Base-by-base conservation (phyloP, 73 alveolate genomes). In the Tetrahymena malaccensis region DNA sequence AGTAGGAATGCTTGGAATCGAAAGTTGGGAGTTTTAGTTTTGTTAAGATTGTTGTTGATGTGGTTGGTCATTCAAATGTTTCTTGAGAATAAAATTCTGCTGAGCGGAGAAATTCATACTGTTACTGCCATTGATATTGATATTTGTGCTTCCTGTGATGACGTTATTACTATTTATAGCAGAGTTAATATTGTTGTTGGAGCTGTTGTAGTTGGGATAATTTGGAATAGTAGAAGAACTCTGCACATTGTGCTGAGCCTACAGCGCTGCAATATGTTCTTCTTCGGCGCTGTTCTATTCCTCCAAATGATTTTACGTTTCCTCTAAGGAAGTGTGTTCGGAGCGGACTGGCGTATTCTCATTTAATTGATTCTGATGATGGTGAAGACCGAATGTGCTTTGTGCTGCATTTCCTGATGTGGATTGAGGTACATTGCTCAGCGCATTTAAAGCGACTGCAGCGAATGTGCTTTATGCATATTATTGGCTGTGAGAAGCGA, bases 161-260 rank as follows among this genome's bases (percentile, higher is more conserved):
- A 31, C 89, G 89, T 70, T 70, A 70, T 70, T 70, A 70, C 89
- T 70, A 70, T 70, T 70, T 70, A 70, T 70, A 70, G 89, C 89
- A 70, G 89, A 70, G 89, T 70, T 70, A 70, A 70, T 70, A 70
- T 70, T 70, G 89, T 70, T 70, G 89, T 70, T 70, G 89, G 89
- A 70, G 89, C 89, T 27, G 89, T 70, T 70, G 89, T 70, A 70
- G 89, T 70, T 70, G 89, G 89, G 89, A 70, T 70, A 70, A 70
- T 70, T 70, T 70, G 89, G 89, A 70, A 70, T 70, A 70, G 89
- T 70, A 70, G 89, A 70, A 31, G 89, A 70, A 70, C 89, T 70
- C 89, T 70, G 89, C 89, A 70, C 89, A 70, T 70, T 70, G 89
- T 70, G 89, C 89, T 70, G 89, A 70, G 89, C 89, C 89, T 70